phyloP scores from a whole-genome alignment of 2,329 filamentous ascomycete species.

The Cladophialophora exuberans region DNA sequence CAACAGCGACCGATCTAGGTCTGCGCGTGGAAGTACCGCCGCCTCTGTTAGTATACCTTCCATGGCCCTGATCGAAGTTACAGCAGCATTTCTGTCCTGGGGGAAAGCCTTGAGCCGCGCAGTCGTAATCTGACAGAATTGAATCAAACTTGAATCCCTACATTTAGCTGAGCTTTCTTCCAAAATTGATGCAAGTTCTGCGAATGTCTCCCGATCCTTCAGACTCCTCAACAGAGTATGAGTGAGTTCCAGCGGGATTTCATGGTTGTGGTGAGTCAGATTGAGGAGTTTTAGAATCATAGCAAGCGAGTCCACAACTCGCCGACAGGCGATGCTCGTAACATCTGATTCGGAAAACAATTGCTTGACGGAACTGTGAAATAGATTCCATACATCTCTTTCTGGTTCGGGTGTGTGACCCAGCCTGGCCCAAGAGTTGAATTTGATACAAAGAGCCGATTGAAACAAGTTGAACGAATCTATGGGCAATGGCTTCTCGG shows the following conservation, averaged over 20 bases:
- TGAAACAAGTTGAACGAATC: slow-evolving; percentile 32
- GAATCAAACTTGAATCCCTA: neutral
- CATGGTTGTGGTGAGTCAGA: neutral
- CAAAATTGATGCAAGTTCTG: slow-evolving; percentile 5
- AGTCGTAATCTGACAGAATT: slow-evolving; percentile 13
- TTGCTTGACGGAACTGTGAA: slow-evolving; percentile 43
- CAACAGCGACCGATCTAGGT: slow-evolving; percentile 17
- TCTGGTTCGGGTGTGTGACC: slow-evolving; percentile 45
- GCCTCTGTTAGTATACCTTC: slow-evolving; percentile 1
- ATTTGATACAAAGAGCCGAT: slow-evolving; percentile 48
- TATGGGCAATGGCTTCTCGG: neutral
- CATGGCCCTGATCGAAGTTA: slow-evolving; percentile 4
- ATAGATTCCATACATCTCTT: slow-evolving; percentile 49
- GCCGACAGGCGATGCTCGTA: neutral
- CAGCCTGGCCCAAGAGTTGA: slow-evolving; percentile 47
- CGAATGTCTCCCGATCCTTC: neutral
- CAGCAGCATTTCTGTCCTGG: neutral
- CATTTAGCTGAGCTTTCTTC: slow-evolving; percentile 12
- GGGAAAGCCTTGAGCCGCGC: slow-evolving; percentile 11
- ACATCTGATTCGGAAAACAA: neutral
- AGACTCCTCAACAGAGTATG: slow-evolving; percentile 10
- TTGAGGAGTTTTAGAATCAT: slow-evolving; percentile 12
- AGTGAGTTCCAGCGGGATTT: slow-evolving; percentile 13
- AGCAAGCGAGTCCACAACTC: neutral
- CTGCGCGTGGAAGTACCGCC: neutral